A percentile compares a stretch with the other conserved stretches of the same genome.
These are phyloP conservation scores for Zoysia matrella DNA, from an alignment of 202 grass and related monocot species.

Conservation along the genomic window DNA sequence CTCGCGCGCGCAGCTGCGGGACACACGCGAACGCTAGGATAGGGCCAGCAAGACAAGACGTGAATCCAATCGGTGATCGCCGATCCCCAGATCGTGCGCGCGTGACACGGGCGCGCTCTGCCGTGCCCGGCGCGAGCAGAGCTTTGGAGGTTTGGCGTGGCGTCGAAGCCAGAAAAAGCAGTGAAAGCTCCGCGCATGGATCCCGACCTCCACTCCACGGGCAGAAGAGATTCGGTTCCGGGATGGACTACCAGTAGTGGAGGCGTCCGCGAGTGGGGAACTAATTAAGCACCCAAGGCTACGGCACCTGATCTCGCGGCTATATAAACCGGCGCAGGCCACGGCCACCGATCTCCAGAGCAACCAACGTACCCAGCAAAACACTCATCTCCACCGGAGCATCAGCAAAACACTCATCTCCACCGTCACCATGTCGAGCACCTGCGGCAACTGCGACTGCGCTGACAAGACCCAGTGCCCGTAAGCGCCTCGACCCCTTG, in stretches of 20 bases:
- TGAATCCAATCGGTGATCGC: background rate
- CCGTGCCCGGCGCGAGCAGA: background rate
- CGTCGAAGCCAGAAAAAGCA: background rate
- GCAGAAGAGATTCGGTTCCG: background rate
- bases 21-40: background rate
- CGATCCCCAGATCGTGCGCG: background rate
- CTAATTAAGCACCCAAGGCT: no score
- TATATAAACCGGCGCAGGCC: conserved; percentile 18
- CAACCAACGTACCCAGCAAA: background rate
- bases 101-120: background rate
- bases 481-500: conserved; percentile 39
- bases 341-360: background rate
- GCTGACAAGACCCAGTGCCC: conserved; percentile 69
- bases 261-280: background rate
- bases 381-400: background rate
- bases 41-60: background rate
- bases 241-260: background rate
- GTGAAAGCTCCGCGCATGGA: background rate
- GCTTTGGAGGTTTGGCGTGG: background rate
- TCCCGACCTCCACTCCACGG: background rate
- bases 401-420: background rate
- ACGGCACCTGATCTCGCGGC: background rate
- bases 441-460: conserved; percentile 77
- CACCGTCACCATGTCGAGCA: conserved; percentile 58
- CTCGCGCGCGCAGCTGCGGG: background rate